Evolutionary conservation across 495 filamentous ascomycete species (phyloP).

Genomic region (Pseudevernia furfuracea): DNA sequence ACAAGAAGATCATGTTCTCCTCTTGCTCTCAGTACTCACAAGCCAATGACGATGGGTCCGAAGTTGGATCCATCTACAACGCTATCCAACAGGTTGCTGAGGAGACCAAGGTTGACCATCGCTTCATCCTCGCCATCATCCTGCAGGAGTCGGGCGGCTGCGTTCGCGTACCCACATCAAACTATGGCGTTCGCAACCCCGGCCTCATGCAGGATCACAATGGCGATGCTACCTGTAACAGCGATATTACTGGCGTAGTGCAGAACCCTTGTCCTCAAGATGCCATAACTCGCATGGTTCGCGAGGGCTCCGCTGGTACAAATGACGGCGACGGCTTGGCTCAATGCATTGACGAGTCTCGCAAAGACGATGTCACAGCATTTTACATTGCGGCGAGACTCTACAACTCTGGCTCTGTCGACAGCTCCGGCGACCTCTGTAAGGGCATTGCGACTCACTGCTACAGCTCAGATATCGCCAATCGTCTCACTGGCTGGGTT

Average conservation of each 20-base stretch:
- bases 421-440: constrained; percentile 38
- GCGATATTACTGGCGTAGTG: constrained; percentile 22
- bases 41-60: constrained; percentile 33
- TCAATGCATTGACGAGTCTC: constrained; percentile 31
- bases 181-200: constrained; percentile 42
- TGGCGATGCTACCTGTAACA: constrained; percentile 41
- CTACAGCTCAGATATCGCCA: constrained; percentile 51
- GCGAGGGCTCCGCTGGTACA: constrained; percentile 38
- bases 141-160: constrained; percentile 56
- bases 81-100: constrained; percentile 36
- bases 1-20: constrained; percentile 34
- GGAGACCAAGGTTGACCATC: constrained; percentile 41
- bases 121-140: constrained; percentile 51
- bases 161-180: constrained; percentile 44
- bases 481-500: constrained; percentile 47
- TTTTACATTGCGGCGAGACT: constrained; percentile 47
- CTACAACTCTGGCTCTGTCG: constrained; percentile 52
- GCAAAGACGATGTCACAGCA: constrained; percentile 27
- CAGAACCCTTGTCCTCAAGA: constrained; percentile 40
- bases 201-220: constrained; percentile 51
- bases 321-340: constrained; percentile 38
- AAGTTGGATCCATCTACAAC: constrained; percentile 36
- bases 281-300: constrained; percentile 43
- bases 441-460: constrained; percentile 46
- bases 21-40: constrained; percentile 41